phyloP scores from a whole-genome alignment of 805 yeast genomes.

The Candida parachauliodes region DNA sequence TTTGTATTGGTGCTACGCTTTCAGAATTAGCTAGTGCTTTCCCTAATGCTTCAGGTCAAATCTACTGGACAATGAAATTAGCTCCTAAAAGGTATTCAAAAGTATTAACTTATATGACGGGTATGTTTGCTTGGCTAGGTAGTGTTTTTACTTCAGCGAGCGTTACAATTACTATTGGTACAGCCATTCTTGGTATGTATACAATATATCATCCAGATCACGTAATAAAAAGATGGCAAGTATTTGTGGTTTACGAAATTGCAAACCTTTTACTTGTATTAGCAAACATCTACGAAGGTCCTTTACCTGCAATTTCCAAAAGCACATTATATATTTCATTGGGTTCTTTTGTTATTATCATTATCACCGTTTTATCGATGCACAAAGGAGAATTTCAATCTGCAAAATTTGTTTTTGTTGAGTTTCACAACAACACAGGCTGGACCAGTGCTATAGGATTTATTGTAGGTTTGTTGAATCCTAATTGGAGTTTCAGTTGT shows the following conservation, averaged over 20 bases:
- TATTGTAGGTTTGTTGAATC: conserved; percentile 55
- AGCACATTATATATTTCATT: conserved; percentile 39
- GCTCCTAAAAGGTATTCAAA: conserved; percentile 46
- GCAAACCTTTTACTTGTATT: conserved; percentile 29
- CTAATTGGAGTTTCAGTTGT: conserved; percentile 68
- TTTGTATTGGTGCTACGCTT: conserved; percentile 46
- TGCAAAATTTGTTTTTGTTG: conserved; percentile 51
- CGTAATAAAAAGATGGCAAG: conserved; percentile 46
- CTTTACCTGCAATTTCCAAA: conserved; percentile 49
- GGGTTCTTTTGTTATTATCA: conserved; percentile 32
- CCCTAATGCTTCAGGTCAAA: conserved; percentile 59
- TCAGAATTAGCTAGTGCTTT: conserved; percentile 52
- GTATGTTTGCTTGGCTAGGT: conserved; percentile 57
- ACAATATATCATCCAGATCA: conserved; percentile 23
- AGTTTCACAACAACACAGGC: conserved; percentile 55
- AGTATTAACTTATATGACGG: conserved; percentile 55
- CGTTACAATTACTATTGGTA: conserved; percentile 51
- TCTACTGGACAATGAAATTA: conserved; percentile 54
- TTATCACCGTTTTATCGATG: conserved; percentile 50
- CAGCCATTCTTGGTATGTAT: conserved; percentile 50
- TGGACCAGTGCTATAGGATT: conserved; percentile 63
- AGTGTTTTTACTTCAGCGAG: conserved; percentile 16
- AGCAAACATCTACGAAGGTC: conserved; percentile 47
- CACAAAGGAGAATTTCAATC: conserved; percentile 50
- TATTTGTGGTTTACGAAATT: conserved; percentile 48